Percentiles rank a stretch among this genome's conserved stretches.
phyloP scores from a whole-genome alignment of 2,329 filamentous ascomycete species.

The Botrytis hyacinthi region DNA sequence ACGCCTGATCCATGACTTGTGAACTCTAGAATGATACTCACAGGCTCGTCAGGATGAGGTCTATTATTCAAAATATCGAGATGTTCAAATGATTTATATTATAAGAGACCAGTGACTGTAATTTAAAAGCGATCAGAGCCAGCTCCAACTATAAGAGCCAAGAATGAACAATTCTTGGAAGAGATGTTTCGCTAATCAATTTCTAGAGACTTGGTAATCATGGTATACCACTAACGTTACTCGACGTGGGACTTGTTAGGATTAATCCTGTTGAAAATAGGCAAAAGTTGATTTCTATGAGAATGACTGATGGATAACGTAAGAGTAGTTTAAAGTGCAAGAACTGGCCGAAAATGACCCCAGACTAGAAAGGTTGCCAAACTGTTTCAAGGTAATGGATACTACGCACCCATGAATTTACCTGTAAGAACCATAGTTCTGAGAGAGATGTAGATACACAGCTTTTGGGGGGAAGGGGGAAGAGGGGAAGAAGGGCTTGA shows the following conservation, averaged over 20 bases:
- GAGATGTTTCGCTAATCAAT: not conserved
- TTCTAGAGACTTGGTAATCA: not conserved
- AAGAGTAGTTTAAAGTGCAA: no score
- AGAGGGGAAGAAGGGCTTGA: no score
- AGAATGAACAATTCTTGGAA: not conserved
- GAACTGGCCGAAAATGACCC: no score
- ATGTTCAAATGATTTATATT: not conserved
- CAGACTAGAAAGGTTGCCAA: no score
- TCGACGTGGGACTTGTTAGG: not conserved
- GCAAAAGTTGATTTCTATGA: no score
- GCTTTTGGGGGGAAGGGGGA: no score
- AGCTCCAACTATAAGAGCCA: not conserved
- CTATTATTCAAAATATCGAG: not conserved
- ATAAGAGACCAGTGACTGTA: not conserved
- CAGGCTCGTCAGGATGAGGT: not conserved
- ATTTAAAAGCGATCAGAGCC: not conserved
- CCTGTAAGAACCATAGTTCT: no score
- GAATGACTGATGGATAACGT: no score
- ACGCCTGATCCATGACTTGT: not conserved
- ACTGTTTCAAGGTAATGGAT: no score
- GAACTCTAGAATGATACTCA: not conserved
- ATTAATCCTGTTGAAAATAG: no score
- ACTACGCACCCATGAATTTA: no score
- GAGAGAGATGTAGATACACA: no score
- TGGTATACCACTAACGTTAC: not conserved